Base-by-base conservation (phyloP, 345 rosid genomes). In the Acer saccharum region DNA sequence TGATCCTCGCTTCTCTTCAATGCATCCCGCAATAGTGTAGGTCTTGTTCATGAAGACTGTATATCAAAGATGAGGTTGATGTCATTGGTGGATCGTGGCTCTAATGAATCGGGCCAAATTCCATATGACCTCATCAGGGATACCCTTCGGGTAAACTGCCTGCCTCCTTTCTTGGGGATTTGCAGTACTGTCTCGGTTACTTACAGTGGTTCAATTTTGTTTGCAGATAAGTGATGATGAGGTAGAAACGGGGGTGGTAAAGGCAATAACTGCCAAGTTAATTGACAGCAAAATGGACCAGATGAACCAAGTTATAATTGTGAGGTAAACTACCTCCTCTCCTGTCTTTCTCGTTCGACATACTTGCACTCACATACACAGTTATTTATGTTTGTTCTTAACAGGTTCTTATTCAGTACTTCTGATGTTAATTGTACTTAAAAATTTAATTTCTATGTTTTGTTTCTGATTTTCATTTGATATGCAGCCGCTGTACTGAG, bases 221-320 rank as follows among this genome's bases (percentile, higher is more conserved):
- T 69, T 77, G 67, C 87, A 95, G 99, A 85, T 95, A 76, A 82
- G 81, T 52, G 93, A 92, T n/a, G 90, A 90, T 80, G 98, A 92
- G 80, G 92, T 93, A 64, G 98, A 95, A 80, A 32, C 80, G 46
- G 92, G 99, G 98, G 87, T 95, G 68, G 97, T 93, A 6, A 95
- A 87, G 88, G 97, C 99, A 61, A 89, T 88, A 82, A 89, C 93
- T 39, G 90, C 94, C 0, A 91, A 95, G 84, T 82, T 95, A 82
- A 74, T 92, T 58, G 93, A 87, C 63, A 90, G 97, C 81, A 93
- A 90, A 83, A 93, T 95, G 89, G 96, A 95, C 82, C 97, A 95
- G 86, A 87, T 93, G 98, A 95, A 93, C 85, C 86, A 90, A 86
- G 89, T 84, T 78, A 86, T 92, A 67, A 75, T 90, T 71, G 96